Percentiles rank a stretch among this genome's conserved stretches.
Evolutionary conservation across 108 stramenopile species (phyloP).

Genomic region (Cyclotella sp.): DNA sequence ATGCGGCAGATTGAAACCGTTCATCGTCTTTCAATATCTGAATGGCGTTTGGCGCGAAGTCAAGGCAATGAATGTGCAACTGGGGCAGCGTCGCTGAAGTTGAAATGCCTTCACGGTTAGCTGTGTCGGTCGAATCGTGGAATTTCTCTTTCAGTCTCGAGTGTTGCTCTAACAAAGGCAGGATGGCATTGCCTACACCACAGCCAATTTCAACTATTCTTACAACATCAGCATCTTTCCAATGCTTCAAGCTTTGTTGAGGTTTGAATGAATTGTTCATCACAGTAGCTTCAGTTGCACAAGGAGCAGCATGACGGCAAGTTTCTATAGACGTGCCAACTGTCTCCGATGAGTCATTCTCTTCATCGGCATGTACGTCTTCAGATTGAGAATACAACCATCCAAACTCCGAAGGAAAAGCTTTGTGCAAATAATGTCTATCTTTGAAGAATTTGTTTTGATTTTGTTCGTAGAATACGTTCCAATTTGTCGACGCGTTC

Average conservation of each 20-base stretch:
- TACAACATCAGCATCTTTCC: not conserved
- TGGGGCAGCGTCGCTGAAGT: not conserved
- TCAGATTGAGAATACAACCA: slow-evolving; percentile 26
- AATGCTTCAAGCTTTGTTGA: slow-evolving; percentile 2
- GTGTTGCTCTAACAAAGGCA: slow-evolving; percentile 68
- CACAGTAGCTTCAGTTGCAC: not conserved
- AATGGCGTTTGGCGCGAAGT: slow-evolving; percentile 71
- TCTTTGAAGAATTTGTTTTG: slow-evolving; percentile 85
- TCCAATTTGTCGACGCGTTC: slow-evolving; percentile 69
- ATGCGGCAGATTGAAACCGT: slow-evolving; percentile 53
- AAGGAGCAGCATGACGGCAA: not conserved
- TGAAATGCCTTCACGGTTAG: not conserved
- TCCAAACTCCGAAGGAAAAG: slow-evolving; percentile 80
- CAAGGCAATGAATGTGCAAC: slow-evolving; percentile 53
- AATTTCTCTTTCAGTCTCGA: slow-evolving; percentile 24
- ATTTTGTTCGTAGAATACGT: slow-evolving; percentile 76
- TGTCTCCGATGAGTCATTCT: not conserved
- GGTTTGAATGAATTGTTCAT: slow-evolving; percentile 1
- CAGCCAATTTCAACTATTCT: slow-evolving; percentile 87
- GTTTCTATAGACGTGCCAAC: not conserved
- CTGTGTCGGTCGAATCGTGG: not conserved
- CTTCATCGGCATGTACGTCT: not conserved
- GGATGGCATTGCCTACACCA: slow-evolving; percentile 88
- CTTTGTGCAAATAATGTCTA: slow-evolving; percentile 84
- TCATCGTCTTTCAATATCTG: slow-evolving; percentile 61